A percentile compares a stretch with the other conserved stretches of the same genome.
Evolutionary conservation across 805 yeast species (phyloP).

Genomic region (Wickerhamomyces canadensis): DNA sequence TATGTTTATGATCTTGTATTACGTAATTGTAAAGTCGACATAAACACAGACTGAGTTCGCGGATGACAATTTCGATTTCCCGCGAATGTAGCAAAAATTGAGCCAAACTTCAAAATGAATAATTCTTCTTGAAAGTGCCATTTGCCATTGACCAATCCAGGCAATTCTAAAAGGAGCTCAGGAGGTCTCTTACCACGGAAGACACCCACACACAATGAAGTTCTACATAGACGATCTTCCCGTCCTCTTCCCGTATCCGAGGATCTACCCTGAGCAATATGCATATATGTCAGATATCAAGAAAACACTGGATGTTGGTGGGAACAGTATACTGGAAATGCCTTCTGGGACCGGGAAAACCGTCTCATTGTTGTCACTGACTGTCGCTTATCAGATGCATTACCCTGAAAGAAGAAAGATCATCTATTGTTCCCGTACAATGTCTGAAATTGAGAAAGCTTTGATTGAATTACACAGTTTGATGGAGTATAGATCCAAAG

Average conservation of each 20-base stretch:
- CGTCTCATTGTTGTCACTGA: conserved; percentile 80
- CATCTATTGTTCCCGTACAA: conserved; percentile 97
- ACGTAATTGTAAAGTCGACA: too few species aligned
- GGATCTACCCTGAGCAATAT: conserved; percentile 97
- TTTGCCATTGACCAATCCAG: too few species aligned
- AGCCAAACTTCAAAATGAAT: too few species aligned
- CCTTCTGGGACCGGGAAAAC: conserved; percentile 99
- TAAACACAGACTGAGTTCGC: too few species aligned
- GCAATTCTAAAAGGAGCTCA: too few species aligned
- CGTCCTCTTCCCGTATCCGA: conserved; percentile 91
- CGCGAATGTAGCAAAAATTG: too few species aligned
- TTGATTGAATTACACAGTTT: conserved; percentile 81
- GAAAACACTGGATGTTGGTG: conserved; percentile 90
- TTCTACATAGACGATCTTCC: conserved; percentile 95
- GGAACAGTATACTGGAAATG: conserved; percentile 95
- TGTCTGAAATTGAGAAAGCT: conserved; percentile 98
- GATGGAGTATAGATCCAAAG: conserved; percentile 81
- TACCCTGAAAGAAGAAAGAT: conserved; percentile 93
- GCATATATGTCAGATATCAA: conserved; percentile 96
- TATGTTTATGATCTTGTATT: too few species aligned
- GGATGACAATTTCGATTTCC: too few species aligned
- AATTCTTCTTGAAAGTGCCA: too few species aligned
- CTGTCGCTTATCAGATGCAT: conserved; percentile 92
- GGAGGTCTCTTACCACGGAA: too few species aligned
- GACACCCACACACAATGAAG: too few species aligned